Evolutionary conservation across 176 grass and related monocot species (phyloP).

Genomic region (Melocanna baccifera): DNA sequence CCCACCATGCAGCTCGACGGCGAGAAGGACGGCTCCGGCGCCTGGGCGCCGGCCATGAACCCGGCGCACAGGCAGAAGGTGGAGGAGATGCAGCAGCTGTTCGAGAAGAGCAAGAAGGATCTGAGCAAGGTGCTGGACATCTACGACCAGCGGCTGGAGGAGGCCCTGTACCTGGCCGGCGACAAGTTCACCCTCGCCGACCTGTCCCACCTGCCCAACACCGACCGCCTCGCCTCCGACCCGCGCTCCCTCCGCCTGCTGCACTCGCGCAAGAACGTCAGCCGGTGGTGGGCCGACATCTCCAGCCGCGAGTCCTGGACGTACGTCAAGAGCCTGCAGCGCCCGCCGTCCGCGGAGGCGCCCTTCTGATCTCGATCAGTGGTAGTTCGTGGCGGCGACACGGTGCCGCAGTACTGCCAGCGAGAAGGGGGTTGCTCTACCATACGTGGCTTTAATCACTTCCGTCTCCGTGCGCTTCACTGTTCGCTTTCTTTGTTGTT

Average conservation of each 20-base stretch:
- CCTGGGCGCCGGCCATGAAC: neutral
- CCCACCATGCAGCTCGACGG: conserved; percentile 5
- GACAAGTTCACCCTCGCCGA: conserved; percentile 80
- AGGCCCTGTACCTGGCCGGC: conserved; percentile 55
- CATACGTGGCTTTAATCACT: neutral
- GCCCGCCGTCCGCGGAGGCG: conserved; percentile 41
- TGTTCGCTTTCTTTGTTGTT: neutral
- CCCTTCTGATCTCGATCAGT: conserved; percentile 22
- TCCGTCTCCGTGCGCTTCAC: neutral
- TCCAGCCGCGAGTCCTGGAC: conserved; percentile 52
- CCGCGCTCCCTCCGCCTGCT: conserved; percentile 35
- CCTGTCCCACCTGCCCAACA: conserved; percentile 82
- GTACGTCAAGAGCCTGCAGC: conserved; percentile 62
- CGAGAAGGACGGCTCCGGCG: neutral
- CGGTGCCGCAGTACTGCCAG: neutral
- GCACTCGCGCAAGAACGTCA: conserved; percentile 48
- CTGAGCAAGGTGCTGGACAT: conserved; percentile 69
- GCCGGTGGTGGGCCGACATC: conserved; percentile 54
- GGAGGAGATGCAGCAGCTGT: conserved; percentile 38
- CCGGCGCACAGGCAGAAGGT: conserved; percentile 30
- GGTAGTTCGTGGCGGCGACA: no score
- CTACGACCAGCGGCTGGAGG: conserved; percentile 66
- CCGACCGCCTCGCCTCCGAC: conserved; percentile 52
- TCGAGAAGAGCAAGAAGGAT: conserved; percentile 50
- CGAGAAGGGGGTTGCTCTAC: neutral